Conservation (phyloP, 2,329 filamentous ascomycete genomes). For the Diaporthe citri region DNA sequence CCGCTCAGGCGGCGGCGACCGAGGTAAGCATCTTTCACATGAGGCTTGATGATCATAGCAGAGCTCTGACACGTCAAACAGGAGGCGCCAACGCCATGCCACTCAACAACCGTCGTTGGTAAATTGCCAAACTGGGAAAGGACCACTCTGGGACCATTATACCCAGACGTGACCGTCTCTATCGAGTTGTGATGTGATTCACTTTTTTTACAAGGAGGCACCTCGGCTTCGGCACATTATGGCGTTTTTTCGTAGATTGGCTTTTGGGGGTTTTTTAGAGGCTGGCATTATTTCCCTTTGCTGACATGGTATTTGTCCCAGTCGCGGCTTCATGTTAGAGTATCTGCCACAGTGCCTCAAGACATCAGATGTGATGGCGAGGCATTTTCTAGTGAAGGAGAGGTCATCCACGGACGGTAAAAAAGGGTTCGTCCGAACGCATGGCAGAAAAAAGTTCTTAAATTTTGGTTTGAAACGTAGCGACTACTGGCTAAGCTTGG, state of each 20-base stretch:
- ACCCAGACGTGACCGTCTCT: background rate
- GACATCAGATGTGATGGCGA: slow-evolving; percentile 9
- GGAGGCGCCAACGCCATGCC: slow-evolving; percentile 63
- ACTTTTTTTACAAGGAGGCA: slow-evolving; percentile 32
- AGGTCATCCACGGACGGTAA: background rate
- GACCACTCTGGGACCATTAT: background rate
- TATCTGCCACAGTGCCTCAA: slow-evolving; percentile 24
- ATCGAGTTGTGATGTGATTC: slow-evolving; percentile 20
- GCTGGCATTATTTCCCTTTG: slow-evolving; percentile 36
- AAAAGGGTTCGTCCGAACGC: slow-evolving; percentile 5
- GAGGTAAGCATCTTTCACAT: slow-evolving; percentile 42
- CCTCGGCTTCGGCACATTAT: slow-evolving; percentile 34
- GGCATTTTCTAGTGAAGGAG: slow-evolving; percentile 6
- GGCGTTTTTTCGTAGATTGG: slow-evolving; percentile 42
- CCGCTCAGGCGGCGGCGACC: slow-evolving; percentile 54
- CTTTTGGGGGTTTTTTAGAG: slow-evolving; percentile 37
- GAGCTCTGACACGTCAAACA: slow-evolving; percentile 39
- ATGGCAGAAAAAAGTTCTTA: slow-evolving; percentile 37
- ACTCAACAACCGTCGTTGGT: slow-evolving; percentile 65
- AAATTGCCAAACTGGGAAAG: slow-evolving; percentile 44
- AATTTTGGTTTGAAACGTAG: slow-evolving; percentile 18
- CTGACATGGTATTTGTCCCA: slow-evolving; percentile 36
- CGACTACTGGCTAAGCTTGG: background rate
- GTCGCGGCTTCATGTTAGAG: slow-evolving; percentile 34
- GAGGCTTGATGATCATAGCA: slow-evolving; percentile 23